A percentile compares a stretch with the other conserved stretches of the same genome.
These are phyloP conservation scores for Heritiera fomes DNA, from an alignment of 345 rosid genomes.

Conservation along the genomic window DNA sequence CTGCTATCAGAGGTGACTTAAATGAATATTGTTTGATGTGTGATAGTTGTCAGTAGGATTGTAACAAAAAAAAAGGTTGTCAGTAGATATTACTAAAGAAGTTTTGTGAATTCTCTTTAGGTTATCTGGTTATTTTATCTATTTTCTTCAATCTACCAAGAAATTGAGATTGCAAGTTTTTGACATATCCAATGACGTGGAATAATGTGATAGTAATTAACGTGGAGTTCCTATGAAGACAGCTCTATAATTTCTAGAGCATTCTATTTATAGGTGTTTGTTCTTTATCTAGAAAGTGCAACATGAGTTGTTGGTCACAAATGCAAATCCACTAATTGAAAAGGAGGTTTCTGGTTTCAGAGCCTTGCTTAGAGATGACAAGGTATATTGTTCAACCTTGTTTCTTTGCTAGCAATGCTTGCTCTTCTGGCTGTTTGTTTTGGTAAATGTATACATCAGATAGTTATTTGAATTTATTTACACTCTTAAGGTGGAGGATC, in stretches of 20 bases:
- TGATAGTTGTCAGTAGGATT: not conserved
- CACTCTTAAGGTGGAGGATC: constrained; percentile 69
- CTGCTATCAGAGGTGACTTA: not conserved
- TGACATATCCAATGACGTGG: not conserved
- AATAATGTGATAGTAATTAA: not conserved
- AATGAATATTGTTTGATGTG: not conserved
- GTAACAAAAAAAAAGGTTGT: too few species aligned
- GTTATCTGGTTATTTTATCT: not conserved
- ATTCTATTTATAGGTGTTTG: constrained; percentile 15
- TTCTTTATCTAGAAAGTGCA: constrained; percentile 73
- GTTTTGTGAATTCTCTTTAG: not conserved
- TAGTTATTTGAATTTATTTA: constrained; percentile 2
- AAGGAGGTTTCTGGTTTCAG: constrained; percentile 93
- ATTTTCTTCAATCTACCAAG: constrained; percentile 1
- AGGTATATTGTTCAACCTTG: constrained; percentile 42
- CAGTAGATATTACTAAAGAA: not conserved
- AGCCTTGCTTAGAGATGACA: constrained; percentile 85
- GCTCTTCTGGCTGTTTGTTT: not conserved
- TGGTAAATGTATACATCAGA: not conserved
- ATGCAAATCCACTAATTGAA: constrained; percentile 71
- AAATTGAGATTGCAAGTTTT: not conserved
- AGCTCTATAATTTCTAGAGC: not conserved
- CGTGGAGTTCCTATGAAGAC: not conserved
- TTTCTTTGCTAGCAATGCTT: constrained; percentile 6
- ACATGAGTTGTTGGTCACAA: constrained; percentile 70